Base-by-base conservation (phyloP, 1,284 basidiomycete genomes). In the Limonomyces culmigenus region DNA sequence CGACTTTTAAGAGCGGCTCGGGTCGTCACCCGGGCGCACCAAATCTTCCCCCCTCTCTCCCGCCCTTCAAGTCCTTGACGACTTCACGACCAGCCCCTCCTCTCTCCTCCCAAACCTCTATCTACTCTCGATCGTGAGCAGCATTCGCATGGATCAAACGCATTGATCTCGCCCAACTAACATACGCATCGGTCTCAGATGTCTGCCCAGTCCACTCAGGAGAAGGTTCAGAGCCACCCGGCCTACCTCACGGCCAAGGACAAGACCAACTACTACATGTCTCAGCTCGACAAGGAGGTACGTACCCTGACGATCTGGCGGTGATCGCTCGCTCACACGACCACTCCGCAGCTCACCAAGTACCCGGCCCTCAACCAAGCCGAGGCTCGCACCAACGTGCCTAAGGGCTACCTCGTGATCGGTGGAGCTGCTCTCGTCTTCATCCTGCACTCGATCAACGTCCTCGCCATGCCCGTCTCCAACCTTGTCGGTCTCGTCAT, bases 231-330 rank as follows among this genome's bases (percentile, higher is more conserved):
- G 60, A 76, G 80, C 54, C 87, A 92, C 64, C 87, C 87, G 32
- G 67, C 76, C 50, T 75, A 81, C 58, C 51, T 83, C 48, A 81
- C 89, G 59, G 81, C 71, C 19, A 70, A 76, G 57, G 72, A 70
- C 56, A 78, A 78, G 62, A 78, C 73, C 40, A 63, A 66, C 47
- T 70, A 75, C 58, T 84, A 89, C 54, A 58, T 85, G 49, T 62
- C 50, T 58, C 75, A 88, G 67, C 81, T 95, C 55, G 91, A 96
- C 66, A 91, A 89, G 59, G 89, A 93, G 79, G 89, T 89, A 38
- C 41, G 68, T 63, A 10, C 11, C n/a, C 8, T 17, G 21, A 27
- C 32, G 19, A 16, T 35, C 17, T 29, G 8, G n/a, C 8, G n/a
- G 8, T n/a, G 23, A 32, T 32, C 30, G 30, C 30, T 15, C 40